Base-by-base conservation (phyloP, 306 rosid genomes). In the Vigna reflexopilosa region DNA sequence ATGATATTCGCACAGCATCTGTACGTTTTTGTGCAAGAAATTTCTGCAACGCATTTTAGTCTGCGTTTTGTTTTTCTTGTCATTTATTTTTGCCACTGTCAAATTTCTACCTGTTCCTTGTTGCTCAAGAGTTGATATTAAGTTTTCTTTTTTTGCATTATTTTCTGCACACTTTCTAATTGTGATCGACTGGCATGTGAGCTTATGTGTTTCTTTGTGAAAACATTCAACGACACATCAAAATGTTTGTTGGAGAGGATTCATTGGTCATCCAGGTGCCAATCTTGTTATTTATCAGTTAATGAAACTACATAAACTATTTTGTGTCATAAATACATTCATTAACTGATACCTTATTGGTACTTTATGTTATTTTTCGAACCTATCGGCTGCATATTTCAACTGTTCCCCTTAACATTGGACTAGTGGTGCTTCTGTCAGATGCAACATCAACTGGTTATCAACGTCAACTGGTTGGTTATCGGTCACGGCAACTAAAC, bases 121-220 rank as follows among this genome's bases (percentile, higher is more conserved):
- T 15, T 13, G 73, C 40, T 22, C 38, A 15, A 68, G 42, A 22
- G 55, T 22, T 32, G 47, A 32, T 7, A 32, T 62, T 36, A 13
- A 55, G 19, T 52, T 17, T 4, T 34, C 28, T 30, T 7, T 19
- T 17, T 54, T 19, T 0, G 13, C 14, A 19, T 19, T 54, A 54
- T 12, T 52, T n/a, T 54, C 14, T 19, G 28, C 61, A n/a, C 24
- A 19, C 24, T 13, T 52, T 57, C 8, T 11, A 57, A 26, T 26
- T 58, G 19, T 26, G 17, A 3, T 2, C 12, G 56, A 3, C 22
- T 57, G 8, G 8, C n/a, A 26, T 58, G 64, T 1, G 16, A 58
- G 64, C 38, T 20, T 30, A 54, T 56, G 36, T 61, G 42, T 61
- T 61, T 61, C 67, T 30, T 30, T 61, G 42, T 61, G 11, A 30